These are phyloP conservation scores for Nissolia schottii DNA, from an alignment of 306 rosid genomes.

Conservation along the genomic window DNA sequence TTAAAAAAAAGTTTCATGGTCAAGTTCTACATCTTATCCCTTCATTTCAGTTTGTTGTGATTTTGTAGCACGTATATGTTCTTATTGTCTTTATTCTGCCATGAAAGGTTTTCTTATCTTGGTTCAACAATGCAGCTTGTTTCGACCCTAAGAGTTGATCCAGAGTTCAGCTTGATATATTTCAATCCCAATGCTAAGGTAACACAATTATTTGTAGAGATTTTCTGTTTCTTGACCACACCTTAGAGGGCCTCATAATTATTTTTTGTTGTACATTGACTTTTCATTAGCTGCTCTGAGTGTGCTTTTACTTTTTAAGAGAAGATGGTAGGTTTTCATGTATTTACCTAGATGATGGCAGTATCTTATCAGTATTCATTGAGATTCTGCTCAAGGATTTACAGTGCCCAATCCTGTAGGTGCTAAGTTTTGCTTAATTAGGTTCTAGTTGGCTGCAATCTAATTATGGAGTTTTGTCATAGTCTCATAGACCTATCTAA, in stretches of 20 bases:
- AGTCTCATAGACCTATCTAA: neutral
- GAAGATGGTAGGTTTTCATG: neutral
- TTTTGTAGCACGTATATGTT: neutral
- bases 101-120: conserved; percentile 37
- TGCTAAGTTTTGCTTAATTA: neutral
- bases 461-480: neutral
- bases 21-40: conserved; percentile 6
- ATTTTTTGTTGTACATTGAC: neutral
- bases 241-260: neutral
- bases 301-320: neutral
- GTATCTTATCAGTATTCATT: neutral
- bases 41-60: conserved; percentile 1
- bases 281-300: neutral
- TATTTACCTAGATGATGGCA: neutral
- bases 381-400: conserved; percentile 3
- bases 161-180: conserved; percentile 68
- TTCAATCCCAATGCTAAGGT: conserved; percentile 82
- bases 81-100: conserved; percentile 16
- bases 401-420: neutral
- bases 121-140: conserved; percentile 68
- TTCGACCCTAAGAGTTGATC: conserved; percentile 70
- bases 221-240: neutral
- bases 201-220: conserved; percentile 11
- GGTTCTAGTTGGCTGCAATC: neutral
- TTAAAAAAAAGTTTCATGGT: neutral